Evolutionary conservation across 768 basidiomycete species (phyloP).

Genomic region (Psilocybe sp.): DNA sequence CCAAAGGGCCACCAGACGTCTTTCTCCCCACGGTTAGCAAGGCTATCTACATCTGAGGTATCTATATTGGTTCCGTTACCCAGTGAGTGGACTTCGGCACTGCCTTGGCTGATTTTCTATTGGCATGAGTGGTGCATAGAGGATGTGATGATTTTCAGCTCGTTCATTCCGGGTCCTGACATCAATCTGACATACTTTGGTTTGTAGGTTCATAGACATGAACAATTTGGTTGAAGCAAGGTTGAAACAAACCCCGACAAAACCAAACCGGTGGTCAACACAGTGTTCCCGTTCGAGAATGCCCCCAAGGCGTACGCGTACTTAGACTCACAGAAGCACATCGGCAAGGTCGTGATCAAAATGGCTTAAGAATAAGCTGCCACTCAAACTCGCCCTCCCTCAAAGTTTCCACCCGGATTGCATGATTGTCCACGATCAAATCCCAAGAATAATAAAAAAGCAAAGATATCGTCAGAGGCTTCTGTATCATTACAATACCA

Average conservation of each 20-base stretch:
- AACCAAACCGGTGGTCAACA: constrained; percentile 53
- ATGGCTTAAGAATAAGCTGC: constrained; percentile 28
- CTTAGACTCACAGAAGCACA: constrained; percentile 52
- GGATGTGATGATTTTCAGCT: too few relatives aligned
- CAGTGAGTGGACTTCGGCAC: constrained; percentile 35
- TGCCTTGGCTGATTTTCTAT: too few relatives aligned
- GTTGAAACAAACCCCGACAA: constrained; percentile 34
- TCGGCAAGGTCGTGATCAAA: constrained; percentile 61
- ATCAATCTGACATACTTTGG: too few relatives aligned
- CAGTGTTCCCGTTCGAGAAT: constrained; percentile 57
- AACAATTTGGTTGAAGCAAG: constrained; percentile 42
- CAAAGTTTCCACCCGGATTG: too few relatives aligned
- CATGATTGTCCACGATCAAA: too few relatives aligned
- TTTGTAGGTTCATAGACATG: constrained; percentile 50
- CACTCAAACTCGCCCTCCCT: too few relatives aligned
- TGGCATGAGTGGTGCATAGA: too few relatives aligned
- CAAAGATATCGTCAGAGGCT: too few relatives aligned
- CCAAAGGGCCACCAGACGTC: constrained; percentile 25
- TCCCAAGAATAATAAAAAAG: too few relatives aligned
- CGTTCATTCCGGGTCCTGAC: too few relatives aligned
- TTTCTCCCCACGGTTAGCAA: constrained; percentile 33
- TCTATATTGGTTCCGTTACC: constrained; percentile 51
- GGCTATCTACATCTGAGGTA: constrained; percentile 44
- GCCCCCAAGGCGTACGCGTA: constrained; percentile 50
- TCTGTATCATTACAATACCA: too few relatives aligned